Base-by-base conservation (phyloP, 2,329 filamentous ascomycete species). In the Fusarium sp. region DNA sequence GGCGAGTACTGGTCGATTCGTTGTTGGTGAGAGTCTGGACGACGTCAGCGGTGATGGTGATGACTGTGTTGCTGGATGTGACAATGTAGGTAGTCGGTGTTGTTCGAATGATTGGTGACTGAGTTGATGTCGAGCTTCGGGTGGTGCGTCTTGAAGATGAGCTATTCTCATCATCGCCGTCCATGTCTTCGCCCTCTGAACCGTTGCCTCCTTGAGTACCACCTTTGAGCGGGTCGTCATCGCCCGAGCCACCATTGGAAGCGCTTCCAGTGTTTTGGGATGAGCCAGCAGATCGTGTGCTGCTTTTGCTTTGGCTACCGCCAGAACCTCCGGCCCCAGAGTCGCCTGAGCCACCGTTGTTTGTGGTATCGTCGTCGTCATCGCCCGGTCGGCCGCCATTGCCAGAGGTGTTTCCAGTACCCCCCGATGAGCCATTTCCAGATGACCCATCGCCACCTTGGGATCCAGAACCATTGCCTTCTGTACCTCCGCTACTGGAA, bases 1-100 rank as follows among this genome's bases (percentile, higher is more conserved):
- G 24, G 1, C 18, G 29, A 3, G 11, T 20, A 30, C 29, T 30
- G 3, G 16, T 6, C 0, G 55, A 6, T 6, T 38, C 10, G 2
- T 20, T 18, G 4, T 59, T n/a, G 5, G 41, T 59, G 11, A 62
- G 38, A 3, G 64, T 69, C 27, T 58, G n/a, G 6, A 65, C 41
- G 0, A 65, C 4, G 6, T 62, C 13, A 0, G 54, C 34, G 0
- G 68, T 65, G 1, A 60, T 58, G 2, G 54, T 69, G 6, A 62
- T 25, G 3, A 65, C 24, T 3, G 38, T 55, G 3, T 6, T 40
- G 16, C 41, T 43, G 0, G 68, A 71, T 6, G 68, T 71, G 2
- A 65, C 20, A 1, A 51, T 29, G 5, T 45, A 71, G 5, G 43
- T 55, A 2, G 44, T n/a, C 0, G 56, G 65, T 1, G 46, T 30